These are phyloP conservation scores for Claviceps arundinis DNA, from an alignment of 2,329 filamentous ascomycete species.

Conservation along the genomic window DNA sequence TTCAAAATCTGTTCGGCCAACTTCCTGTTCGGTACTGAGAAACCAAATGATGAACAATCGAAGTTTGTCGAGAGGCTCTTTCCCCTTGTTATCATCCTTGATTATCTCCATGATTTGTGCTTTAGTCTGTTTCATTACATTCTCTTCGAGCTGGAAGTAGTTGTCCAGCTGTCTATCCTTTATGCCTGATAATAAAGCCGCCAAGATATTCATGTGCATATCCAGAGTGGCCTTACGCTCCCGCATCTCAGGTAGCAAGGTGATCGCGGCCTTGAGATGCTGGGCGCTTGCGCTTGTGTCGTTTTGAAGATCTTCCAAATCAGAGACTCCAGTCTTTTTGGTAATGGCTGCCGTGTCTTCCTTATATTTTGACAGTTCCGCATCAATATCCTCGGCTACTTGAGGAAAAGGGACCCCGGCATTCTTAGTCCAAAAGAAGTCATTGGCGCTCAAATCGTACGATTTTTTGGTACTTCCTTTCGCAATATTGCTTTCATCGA, in stretches of 20 bases:
- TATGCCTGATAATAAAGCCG: constrained; percentile 62
- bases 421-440: constrained; percentile 96
- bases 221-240: constrained; percentile 88
- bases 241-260: constrained; percentile 76
- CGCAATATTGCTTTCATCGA: constrained; percentile 61
- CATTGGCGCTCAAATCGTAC: constrained; percentile 78
- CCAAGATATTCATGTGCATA: constrained; percentile 98
- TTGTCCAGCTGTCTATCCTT: constrained; percentile 92
- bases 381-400: constrained; percentile 91
- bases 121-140: constrained; percentile 81
- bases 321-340: constrained; percentile 84
- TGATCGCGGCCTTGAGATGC: constrained; percentile 92
- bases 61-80: constrained; percentile 75
- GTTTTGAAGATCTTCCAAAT: constrained; percentile 83
- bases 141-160: constrained; percentile 91
- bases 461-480: constrained; percentile 73
- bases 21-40: constrained; percentile 81
- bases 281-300: constrained; percentile 82
- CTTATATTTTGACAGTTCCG: constrained; percentile 86
- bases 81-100: constrained; percentile 69
- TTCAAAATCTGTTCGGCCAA: constrained; percentile 69
- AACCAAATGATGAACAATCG: constrained; percentile 96
- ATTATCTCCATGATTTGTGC: constrained; percentile 78
- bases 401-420: constrained; percentile 84
- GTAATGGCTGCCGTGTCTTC: constrained; percentile 91